Evolutionary conservation across 2,329 filamentous ascomycete species (phyloP), one percentile per base, ranked within the genome.

Genomic region (Teratosphaeria epicoccoides): DNA sequence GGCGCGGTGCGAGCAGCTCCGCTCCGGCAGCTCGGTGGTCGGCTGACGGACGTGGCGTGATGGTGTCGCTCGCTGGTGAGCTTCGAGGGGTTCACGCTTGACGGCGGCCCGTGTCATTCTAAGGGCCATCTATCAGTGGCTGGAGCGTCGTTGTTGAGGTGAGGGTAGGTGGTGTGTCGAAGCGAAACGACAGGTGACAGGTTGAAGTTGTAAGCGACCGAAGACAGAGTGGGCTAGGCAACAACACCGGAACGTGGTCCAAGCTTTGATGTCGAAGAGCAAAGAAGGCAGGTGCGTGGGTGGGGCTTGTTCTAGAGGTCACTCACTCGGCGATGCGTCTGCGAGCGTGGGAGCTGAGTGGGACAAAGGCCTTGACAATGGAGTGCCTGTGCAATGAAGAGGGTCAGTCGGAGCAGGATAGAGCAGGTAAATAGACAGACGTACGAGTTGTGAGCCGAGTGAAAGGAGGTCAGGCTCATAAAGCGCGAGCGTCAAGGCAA

Each of bases 311-410:
- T 40, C 11, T 17, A 29, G 37, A 14, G 20, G 43, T 22, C 28
- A 52, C 47, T 49, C n/a, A 14, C 26, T 20, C 24, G 50, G 43
- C 14, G 33, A 40, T 6, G 14, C n/a, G 29, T 17, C 51, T 51
- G 14, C 50, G 55, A 4, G 51, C n/a, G 33, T 40, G 52, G 44
- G 51, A 51, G 37, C 55, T 52, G 45, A 49, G 47, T n/a, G 26
- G 53, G 37, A 62, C 49, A 47, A 63, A 64, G 7, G 54, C 50
- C 47, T 56, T 56, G 29, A 63, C 57, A 26, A 58, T 26, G 14
- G 59, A 58, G 47, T 63, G 61, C 46, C 57, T 55, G 33, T 4
- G 17, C 3, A n/a, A n/a, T 7, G 33, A 40, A 17, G n/a, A n/a
- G n/a, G n/a, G n/a, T 40, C 17, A 40, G 33, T n/a, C 33, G 5